A percentile compares a stretch with the other conserved stretches of the same genome.
These are phyloP conservation scores for Rhizophora mangle DNA, from an alignment of 345 rosid genomes.

Conservation along the genomic window DNA sequence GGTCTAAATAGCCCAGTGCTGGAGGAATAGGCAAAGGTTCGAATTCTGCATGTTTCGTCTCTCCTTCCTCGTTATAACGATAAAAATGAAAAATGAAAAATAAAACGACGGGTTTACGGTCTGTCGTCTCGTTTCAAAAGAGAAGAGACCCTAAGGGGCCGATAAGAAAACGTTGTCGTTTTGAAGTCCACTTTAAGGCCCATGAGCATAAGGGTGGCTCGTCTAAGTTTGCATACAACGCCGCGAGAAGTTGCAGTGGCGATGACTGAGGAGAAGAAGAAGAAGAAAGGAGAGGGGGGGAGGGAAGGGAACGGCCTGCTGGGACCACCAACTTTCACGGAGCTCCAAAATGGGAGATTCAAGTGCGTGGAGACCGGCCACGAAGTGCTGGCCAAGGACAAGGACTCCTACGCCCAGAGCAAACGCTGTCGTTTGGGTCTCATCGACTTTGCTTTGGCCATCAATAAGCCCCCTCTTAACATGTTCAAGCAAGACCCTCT, in stretches of 20 bases:
- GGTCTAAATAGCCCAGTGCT: too few species aligned
- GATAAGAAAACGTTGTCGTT: conserved; percentile 1
- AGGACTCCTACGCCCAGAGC: conserved; percentile 56
- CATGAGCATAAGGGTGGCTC: too few species aligned
- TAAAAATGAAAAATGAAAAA: too few species aligned
- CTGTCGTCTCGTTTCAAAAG: too few species aligned
- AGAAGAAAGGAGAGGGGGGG: not conserved
- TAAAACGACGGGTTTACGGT: too few species aligned
- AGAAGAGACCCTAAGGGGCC: too few species aligned
- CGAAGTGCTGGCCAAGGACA: conserved; percentile 63
- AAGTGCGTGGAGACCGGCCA: conserved; percentile 88
- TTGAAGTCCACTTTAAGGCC: not conserved
- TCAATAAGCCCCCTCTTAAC: conserved; percentile 67
- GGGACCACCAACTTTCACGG: conserved; percentile 56
- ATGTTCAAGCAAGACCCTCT: conserved; percentile 71
- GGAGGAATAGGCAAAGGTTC: too few species aligned
- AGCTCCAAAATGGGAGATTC: conserved; percentile 65
- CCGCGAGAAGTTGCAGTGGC: conserved; percentile 17
- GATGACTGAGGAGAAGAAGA: conserved; percentile 22
- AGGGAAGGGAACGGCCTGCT: conserved; percentile 57
- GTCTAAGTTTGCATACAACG: not conserved
- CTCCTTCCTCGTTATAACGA: too few species aligned
- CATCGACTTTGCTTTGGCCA: conserved; percentile 65
- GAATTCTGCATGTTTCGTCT: too few species aligned
- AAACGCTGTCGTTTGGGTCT: conserved; percentile 90